phyloP scores from a whole-genome alignment of 2,329 filamentous ascomycete species.

The Lasiodiplodia hormozganensis region DNA sequence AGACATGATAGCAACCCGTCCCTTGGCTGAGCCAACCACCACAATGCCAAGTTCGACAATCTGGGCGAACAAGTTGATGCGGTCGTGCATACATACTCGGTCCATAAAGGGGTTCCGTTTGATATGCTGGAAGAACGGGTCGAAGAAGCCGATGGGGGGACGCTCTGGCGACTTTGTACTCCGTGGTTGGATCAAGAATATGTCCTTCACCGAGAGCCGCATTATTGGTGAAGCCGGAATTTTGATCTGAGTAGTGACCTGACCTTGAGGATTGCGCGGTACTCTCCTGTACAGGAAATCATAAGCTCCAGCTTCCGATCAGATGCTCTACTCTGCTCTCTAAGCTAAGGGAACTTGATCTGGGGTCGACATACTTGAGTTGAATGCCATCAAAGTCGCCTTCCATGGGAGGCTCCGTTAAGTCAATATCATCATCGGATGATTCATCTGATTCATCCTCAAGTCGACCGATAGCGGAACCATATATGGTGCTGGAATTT shows the following conservation, averaged over 20 bases:
- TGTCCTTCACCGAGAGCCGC: conserved; percentile 52
- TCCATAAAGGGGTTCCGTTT: background rate
- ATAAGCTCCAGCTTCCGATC: background rate
- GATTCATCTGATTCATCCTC: conserved; percentile 9
- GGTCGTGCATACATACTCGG: conserved; percentile 46
- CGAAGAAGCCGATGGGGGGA: conserved; percentile 8
- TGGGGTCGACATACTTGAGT: background rate
- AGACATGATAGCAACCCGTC: conserved; percentile 67
- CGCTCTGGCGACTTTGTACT: conserved; percentile 10
- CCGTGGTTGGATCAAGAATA: conserved; percentile 52
- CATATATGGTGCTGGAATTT: conserved; percentile 11
- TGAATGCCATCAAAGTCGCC: background rate
- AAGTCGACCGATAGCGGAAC: background rate
- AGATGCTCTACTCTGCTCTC: no score
- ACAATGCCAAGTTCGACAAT: conserved; percentile 76
- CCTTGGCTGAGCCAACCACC: conserved; percentile 70
- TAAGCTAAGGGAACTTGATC: background rate
- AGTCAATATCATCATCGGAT: background rate
- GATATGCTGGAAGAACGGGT: conserved; percentile 31
- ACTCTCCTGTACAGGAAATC: background rate
- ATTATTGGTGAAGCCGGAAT: conserved; percentile 43
- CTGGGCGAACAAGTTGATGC: conserved; percentile 67
- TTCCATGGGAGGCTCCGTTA: conserved; percentile 9
- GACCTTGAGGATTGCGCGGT: background rate
- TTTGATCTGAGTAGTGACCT: background rate